Evolutionary conservation across 352 stramenopile genomes (phyloP).

Genomic region (Blastocystis sp.): DNA sequence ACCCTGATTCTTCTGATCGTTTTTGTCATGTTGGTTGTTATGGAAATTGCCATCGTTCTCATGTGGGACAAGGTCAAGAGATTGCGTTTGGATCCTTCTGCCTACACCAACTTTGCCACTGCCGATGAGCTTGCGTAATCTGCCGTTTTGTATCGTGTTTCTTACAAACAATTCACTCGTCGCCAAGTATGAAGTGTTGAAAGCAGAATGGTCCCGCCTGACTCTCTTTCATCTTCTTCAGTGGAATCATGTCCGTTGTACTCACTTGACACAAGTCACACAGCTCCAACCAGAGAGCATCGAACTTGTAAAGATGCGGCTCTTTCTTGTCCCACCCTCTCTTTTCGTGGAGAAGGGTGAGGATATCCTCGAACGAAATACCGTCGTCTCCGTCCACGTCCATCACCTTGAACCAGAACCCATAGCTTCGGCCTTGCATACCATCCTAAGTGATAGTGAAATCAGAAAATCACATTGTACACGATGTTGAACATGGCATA

Average conservation of each 20-base stretch:
- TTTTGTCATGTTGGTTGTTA: slow-evolving; percentile 17
- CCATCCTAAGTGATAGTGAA: slow-evolving; percentile 13
- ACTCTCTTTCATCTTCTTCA: background rate
- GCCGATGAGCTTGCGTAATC: slow-evolving; percentile 40
- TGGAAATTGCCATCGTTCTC: slow-evolving; percentile 19
- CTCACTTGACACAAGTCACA: slow-evolving; percentile 16
- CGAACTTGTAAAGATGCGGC: background rate
- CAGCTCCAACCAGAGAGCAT: background rate
- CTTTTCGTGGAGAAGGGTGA: background rate
- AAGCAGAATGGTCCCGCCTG: slow-evolving; percentile 2
- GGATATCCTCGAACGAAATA: background rate
- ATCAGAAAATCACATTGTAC: background rate
- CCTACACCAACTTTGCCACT: slow-evolving; percentile 48
- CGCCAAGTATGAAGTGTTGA: background rate
- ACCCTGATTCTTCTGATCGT: slow-evolving; percentile 37
- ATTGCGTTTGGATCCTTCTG: slow-evolving; percentile 44
- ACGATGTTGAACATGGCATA: slow-evolving; percentile 53
- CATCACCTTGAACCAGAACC: slow-evolving; percentile 41
- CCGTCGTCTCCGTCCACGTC: slow-evolving; percentile 6
- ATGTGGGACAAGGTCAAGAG: slow-evolving; percentile 54
- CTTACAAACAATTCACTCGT: slow-evolving; percentile 22
- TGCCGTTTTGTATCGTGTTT: background rate
- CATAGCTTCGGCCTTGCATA: background rate
- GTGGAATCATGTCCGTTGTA: background rate
- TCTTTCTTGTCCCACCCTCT: background rate